A percentile compares a stretch with the other conserved stretches of the same genome.
These are phyloP conservation scores for Phyllosticta citrichinensis DNA, from an alignment of 2,329 filamentous ascomycete species.

Conservation along the genomic window DNA sequence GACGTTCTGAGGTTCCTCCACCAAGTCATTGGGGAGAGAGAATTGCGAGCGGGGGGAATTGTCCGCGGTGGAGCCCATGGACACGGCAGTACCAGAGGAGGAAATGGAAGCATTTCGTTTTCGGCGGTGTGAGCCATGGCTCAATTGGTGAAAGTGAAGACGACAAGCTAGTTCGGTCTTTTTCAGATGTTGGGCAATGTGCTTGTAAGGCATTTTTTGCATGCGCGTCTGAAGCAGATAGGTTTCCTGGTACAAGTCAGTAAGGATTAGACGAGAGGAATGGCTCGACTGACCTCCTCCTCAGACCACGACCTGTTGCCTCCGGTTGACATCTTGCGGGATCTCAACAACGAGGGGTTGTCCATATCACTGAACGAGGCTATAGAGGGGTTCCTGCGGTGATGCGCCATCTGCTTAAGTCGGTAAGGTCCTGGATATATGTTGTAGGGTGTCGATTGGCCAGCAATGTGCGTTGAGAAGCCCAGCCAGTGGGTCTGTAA, in stretches of 20 bases:
- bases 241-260: constrained; percentile 51
- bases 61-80: constrained; percentile 24
- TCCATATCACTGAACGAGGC: constrained; percentile 29
- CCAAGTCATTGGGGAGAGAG: constrained; percentile 12
- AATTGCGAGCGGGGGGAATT: constrained; percentile 17
- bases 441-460: constrained; percentile 24
- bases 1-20: constrained; percentile 20
- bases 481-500: constrained; percentile 46
- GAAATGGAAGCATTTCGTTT: constrained; percentile 64
- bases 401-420: constrained; percentile 6
- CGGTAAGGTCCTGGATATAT: constrained; percentile 14
- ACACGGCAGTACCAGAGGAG: constrained; percentile 31
- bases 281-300: constrained; percentile 55
- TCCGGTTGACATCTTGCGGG: constrained; percentile 45
- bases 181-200: constrained; percentile 74
- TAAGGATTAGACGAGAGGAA: neutral
- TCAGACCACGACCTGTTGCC: constrained; percentile 77
- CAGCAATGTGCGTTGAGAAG: constrained; percentile 39
- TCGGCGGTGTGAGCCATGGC: constrained; percentile 69
- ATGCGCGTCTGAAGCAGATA: constrained; percentile 76
- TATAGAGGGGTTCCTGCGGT: constrained; percentile 29
- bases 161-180: constrained; percentile 84
- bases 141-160: constrained; percentile 78
- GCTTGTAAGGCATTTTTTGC: constrained; percentile 86
- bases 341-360: constrained; percentile 43